A percentile compares a stretch with the other conserved stretches of the same genome.
Conservation (phyloP, 495 filamentous ascomycete species). For the Neurospora sp. region DNA sequence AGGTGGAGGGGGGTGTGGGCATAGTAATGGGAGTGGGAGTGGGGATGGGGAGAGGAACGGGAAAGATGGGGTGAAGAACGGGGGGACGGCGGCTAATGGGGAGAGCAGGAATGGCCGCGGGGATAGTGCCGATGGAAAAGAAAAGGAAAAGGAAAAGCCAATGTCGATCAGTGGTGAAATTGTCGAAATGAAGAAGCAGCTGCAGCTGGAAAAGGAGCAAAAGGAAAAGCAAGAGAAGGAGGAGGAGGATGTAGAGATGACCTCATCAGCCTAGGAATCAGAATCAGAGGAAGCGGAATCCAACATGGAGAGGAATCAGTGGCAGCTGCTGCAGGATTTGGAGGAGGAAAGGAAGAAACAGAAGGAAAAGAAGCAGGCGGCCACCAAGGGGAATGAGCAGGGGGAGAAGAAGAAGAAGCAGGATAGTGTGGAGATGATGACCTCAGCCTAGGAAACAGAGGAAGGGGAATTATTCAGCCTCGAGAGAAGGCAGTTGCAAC, state of each 20-base stretch:
- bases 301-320: background rate
- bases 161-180: background rate
- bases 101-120: background rate
- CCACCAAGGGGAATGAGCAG: too few relatives aligned
- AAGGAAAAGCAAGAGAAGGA: background rate
- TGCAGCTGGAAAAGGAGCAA: background rate
- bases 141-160: background rate
- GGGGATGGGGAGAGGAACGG: too few relatives aligned
- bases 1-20: slow-evolving; percentile 4
- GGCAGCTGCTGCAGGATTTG: too few relatives aligned
- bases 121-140: background rate
- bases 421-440: too few relatives aligned
- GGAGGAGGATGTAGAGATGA: background rate
- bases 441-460: background rate
- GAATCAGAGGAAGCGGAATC: background rate
- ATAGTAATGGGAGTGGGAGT: background rate
- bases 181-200: background rate
- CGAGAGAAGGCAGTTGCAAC: background rate
- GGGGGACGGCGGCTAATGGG: background rate
- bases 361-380: background rate
- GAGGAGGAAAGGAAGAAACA: background rate
- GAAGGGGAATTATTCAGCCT: background rate
- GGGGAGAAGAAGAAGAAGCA: too few relatives aligned
- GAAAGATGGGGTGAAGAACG: background rate
- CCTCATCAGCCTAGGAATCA: background rate